Evolutionary conservation across 2,329 filamentous ascomycete genomes (phyloP).

Genomic region (Zelopaecilomyces penicillatus): DNA sequence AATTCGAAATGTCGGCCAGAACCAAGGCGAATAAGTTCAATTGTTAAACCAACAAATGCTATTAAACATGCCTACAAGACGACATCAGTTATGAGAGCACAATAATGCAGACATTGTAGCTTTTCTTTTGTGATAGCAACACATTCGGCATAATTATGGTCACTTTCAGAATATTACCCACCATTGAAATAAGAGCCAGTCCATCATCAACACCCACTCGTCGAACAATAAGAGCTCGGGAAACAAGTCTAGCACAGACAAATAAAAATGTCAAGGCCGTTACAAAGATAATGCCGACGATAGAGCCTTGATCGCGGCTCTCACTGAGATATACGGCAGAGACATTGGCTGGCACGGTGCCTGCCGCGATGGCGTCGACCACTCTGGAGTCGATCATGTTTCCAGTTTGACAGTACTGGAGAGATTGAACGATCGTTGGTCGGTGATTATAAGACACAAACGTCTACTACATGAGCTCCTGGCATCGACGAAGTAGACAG

Average conservation of each 20-base stretch:
- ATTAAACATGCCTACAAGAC: conserved; percentile 27
- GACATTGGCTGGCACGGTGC: conserved; percentile 26
- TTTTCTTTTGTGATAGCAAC: neutral
- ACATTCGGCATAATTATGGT: neutral
- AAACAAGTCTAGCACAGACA: conserved; percentile 25
- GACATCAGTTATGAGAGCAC: conserved; percentile 4
- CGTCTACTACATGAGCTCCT: neutral
- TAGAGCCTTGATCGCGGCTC: conserved; percentile 27
- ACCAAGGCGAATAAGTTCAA: conserved; percentile 38
- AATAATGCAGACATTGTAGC: neutral
- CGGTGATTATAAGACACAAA: too few species aligned
- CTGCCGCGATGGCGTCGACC: conserved; percentile 24
- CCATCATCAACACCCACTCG: conserved; percentile 31
- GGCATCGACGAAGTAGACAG: neutral
- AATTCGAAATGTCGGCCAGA: conserved; percentile 38
- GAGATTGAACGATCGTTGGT: too few species aligned
- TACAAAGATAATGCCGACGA: conserved; percentile 31
- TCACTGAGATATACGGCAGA: conserved; percentile 27
- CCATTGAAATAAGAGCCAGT: conserved; percentile 27
- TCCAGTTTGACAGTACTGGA: neutral
- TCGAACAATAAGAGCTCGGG: conserved; percentile 27
- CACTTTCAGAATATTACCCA: conserved; percentile 14
- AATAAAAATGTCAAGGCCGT: conserved; percentile 24
- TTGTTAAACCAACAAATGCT: conserved; percentile 33
- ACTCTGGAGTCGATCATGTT: conserved; percentile 19